Evolutionary conservation across 176 grass and related monocot species (phyloP).

Genomic region (Eremochloa ophiuroides): DNA sequence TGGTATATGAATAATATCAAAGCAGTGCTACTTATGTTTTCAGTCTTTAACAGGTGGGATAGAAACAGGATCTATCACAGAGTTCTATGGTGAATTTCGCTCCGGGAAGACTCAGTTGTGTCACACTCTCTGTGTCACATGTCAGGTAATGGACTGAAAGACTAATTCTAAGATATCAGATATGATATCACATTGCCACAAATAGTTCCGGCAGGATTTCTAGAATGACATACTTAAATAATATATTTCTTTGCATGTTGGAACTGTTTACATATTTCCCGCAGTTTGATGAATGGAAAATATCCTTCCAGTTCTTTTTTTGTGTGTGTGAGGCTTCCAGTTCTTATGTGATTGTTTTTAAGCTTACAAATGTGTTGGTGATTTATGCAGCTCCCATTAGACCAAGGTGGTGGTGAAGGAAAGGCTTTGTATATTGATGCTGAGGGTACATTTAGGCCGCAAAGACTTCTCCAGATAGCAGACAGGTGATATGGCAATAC

Average conservation of each 20-base stretch:
- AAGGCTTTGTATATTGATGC: conserved; percentile 93
- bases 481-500: conserved; percentile 49
- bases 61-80: conserved; percentile 96
- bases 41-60: conserved; percentile 57
- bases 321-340: too few species aligned
- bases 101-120: conserved; percentile 88
- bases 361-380: not conserved
- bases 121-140: conserved; percentile 96
- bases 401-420: conserved; percentile 98
- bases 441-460: conserved; percentile 88
- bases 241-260: not conserved
- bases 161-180: not conserved
- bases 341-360: not conserved
- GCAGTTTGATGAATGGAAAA: not conserved
- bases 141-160: conserved; percentile 57
- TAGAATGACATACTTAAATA: not conserved
- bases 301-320: not conserved
- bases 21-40: not conserved
- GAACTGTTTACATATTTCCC: not conserved
- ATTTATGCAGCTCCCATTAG: conserved; percentile 70
- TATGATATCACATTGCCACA: not conserved
- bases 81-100: conserved; percentile 92
- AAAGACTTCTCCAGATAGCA: conserved; percentile 91
- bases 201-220: not conserved
- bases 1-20: not conserved